Evolutionary conservation across 495 filamentous ascomycete species (phyloP).

Genomic region (Chaetomium cochliodes): DNA sequence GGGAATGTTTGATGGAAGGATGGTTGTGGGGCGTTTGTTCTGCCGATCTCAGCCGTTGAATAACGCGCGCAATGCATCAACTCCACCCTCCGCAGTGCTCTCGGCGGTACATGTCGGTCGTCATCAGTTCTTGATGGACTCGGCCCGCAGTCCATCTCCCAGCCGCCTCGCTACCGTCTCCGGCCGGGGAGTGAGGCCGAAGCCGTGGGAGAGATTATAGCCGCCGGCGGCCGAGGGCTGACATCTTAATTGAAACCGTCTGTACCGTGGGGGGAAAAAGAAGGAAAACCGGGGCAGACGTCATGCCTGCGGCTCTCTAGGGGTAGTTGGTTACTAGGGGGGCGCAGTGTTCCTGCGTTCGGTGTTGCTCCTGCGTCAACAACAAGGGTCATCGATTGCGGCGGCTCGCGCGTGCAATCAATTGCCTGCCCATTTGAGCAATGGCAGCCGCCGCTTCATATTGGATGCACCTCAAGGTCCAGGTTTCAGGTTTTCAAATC

Average conservation of each 20-base stretch:
- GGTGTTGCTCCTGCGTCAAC: not conserved
- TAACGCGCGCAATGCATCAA: not conserved
- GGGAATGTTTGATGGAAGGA: constrained; percentile 2
- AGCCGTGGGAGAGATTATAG: not conserved
- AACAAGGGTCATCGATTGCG: not conserved
- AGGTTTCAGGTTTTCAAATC: constrained; percentile 5
- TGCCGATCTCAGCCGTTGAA: not conserved
- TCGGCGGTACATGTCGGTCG: not conserved
- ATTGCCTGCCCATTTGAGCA: constrained; percentile 1
- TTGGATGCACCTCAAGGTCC: not conserved
- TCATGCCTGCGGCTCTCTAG: not conserved
- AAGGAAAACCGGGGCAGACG: not conserved
- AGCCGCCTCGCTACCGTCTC: not conserved
- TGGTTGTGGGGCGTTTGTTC: not conserved
- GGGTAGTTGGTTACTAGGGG: not conserved
- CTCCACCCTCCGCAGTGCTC: not conserved
- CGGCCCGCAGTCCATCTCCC: not conserved
- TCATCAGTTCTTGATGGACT: not conserved
- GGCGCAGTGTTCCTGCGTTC: constrained; percentile 6
- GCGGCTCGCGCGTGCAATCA: constrained; percentile 8
- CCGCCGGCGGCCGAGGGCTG: not conserved
- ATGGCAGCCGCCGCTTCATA: constrained; percentile 11
- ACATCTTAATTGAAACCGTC: not conserved
- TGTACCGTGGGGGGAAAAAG: not conserved
- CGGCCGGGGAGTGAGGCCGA: not conserved